These are phyloP conservation scores for Tulasnella calospora DNA, from an alignment of 768 basidiomycete genomes.

Conservation along the genomic window DNA sequence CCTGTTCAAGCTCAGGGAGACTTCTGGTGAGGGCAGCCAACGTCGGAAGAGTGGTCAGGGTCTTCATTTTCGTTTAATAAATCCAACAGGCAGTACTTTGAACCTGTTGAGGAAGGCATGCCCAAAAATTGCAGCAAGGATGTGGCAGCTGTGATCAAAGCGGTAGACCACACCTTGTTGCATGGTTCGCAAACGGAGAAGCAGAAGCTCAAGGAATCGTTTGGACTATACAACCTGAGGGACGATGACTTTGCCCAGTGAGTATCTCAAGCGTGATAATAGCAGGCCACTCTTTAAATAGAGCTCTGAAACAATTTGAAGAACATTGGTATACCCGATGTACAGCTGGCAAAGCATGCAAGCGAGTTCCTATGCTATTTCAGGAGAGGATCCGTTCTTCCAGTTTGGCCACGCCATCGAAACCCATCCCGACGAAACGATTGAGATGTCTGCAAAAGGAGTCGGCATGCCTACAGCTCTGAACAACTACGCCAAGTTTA, in stretches of 20 bases:
- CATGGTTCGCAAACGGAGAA: background rate
- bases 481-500: background rate
- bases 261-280: background rate
- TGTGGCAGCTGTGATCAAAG: background rate
- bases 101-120: slow-evolving; percentile 25
- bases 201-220: background rate
- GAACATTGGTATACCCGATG: background rate
- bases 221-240: background rate
- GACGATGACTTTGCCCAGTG: background rate
- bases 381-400: background rate
- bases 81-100: slow-evolving; percentile 10
- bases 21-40: slow-evolving; percentile 3
- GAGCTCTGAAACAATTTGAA: background rate
- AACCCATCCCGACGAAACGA: background rate
- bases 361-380: background rate
- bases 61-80: background rate
- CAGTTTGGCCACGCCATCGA: slow-evolving; percentile 17
- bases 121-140: slow-evolving; percentile 26
- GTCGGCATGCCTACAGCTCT: slow-evolving; percentile 1
- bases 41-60: background rate
- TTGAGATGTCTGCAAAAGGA: background rate
- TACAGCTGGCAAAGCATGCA: background rate
- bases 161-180: background rate
- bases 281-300: background rate
- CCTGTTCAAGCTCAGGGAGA: slow-evolving; percentile 23